A percentile compares a stretch with the other conserved stretches of the same genome.
phyloP scores from a whole-genome alignment of 164 flowering plant genomes.

The Nymphaea colorata region DNA sequence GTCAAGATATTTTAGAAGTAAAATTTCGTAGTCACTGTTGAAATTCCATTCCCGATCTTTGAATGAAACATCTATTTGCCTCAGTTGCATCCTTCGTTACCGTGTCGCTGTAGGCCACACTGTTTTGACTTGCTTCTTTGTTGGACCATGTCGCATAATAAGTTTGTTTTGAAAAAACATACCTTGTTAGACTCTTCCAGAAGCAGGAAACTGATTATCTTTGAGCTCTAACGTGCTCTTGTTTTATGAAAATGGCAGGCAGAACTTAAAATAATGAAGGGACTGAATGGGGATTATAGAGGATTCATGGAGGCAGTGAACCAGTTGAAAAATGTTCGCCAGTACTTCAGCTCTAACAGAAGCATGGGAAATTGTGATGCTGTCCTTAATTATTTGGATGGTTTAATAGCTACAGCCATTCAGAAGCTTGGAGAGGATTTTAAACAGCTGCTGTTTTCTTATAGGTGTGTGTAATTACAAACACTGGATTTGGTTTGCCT shows the following conservation, averaged over 20 bases:
- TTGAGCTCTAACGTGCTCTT: too few species aligned
- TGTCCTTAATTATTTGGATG: slow-evolving; percentile 64
- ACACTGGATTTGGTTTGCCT: background rate
- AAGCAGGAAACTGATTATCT: too few species aligned
- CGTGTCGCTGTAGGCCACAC: background rate
- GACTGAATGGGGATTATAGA: slow-evolving; percentile 92
- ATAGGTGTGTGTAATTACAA: slow-evolving; percentile 38
- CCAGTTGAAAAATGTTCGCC: slow-evolving; percentile 54
- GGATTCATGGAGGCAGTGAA: slow-evolving; percentile 85
- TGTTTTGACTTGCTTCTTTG: background rate
- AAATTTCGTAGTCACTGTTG: too few species aligned
- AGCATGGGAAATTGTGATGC: slow-evolving; percentile 68
- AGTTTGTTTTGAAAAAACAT: background rate
- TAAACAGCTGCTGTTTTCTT: slow-evolving; percentile 46
- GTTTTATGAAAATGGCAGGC: slow-evolving; percentile 32
- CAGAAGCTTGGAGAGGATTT: slow-evolving; percentile 89
- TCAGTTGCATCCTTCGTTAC: background rate
- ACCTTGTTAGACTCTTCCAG: background rate
- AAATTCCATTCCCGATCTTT: too few species aligned
- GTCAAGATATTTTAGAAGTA: too few species aligned
- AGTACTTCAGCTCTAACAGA: slow-evolving; percentile 64
- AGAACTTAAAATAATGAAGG: slow-evolving; percentile 81
- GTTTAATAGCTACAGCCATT: slow-evolving; percentile 67
- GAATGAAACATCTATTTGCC: background rate
- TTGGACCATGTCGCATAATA: background rate